Base-by-base conservation (phyloP, 1,284 basidiomycete genomes). In the Agroathelia rolfsii region DNA sequence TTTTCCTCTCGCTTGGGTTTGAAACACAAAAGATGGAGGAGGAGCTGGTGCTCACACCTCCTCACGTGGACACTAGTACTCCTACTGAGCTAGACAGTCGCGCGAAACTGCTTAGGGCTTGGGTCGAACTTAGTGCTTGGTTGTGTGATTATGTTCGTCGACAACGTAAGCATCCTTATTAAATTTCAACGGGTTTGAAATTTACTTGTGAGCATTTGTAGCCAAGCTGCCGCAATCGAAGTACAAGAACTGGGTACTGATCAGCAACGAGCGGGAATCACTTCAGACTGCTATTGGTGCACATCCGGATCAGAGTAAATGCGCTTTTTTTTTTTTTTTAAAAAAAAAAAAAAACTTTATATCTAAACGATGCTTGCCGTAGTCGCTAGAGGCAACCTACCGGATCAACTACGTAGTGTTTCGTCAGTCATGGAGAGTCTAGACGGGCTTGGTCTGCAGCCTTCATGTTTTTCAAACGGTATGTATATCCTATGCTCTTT, bases 121-220 rank as follows among this genome's bases (percentile, higher is more conserved):
- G 84, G 83, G 64, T 84, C 9, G 82, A 88, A 47, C 52, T 78
- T 3, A 58, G 70, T 28, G 69, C 80, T 3, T 83, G 76, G 71
- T 40, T 76, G 16, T 53, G 61, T 2, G 70, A 82, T 39, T 83
- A 65, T 43, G 62, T 61, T 30, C 68, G 65, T 25, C 51, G 57
- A 20, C 39, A 69, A 42, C 48, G 76, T 76, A 52, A 35, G 58
- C 46, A 11, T n/a, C 23, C 24, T 37, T 27, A 22, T 25, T 32
- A 5, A 10, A 16, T 40, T 23, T 27, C 22, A 29, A 1, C 15
- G 9, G 22, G 15, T 32, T 21, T 26, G 39, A 30, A 22, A 29
- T 32, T 26, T 15, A 30, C 22, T n/a, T 14, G 18, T 29, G 10
- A 20, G n/a, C n/a, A n/a, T n/a, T n/a, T 26, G 12, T 25, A 57